phyloP scores from a whole-genome alignment of 2,329 filamentous ascomycete species.

The Epichloe glyceriae region DNA sequence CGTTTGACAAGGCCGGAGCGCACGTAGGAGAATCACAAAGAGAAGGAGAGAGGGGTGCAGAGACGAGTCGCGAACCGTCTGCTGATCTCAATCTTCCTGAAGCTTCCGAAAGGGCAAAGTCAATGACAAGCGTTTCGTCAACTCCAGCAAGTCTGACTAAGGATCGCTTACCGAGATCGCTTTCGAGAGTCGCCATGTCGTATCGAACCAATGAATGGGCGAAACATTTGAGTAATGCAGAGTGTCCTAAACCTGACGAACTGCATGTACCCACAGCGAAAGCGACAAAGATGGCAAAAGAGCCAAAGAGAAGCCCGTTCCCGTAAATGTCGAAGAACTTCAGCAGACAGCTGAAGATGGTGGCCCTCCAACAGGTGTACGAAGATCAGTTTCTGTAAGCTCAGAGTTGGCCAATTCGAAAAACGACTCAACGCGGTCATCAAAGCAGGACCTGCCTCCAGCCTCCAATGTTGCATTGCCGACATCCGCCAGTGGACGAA shows the following conservation, averaged over 20 bases:
- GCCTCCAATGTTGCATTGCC: constrained; percentile 6
- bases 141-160: constrained; percentile 38
- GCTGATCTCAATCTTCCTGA: constrained; percentile 8
- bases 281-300: constrained; percentile 3
- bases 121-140: constrained; percentile 28
- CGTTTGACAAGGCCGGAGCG: not conserved
- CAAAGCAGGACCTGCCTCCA: constrained; percentile 13
- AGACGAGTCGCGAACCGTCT: constrained; percentile 1
- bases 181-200: constrained; percentile 66
- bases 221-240: constrained; percentile 71
- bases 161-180: constrained; percentile 51
- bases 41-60: not conserved
- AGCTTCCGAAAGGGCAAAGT: constrained; percentile 24
- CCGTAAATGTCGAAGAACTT: constrained; percentile 51
- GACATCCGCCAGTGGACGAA: not conserved
- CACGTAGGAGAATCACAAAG: not conserved
- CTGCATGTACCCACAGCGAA: constrained; percentile 30
- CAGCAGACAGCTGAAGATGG: constrained; percentile 48
- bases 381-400: constrained; percentile 17
- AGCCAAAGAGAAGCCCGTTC: constrained; percentile 39
- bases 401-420: constrained; percentile 12
- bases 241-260: constrained; percentile 54
- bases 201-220: constrained; percentile 95
- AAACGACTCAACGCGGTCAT: constrained; percentile 6
- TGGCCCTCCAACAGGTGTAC: constrained; percentile 20